Evolutionary conservation across 2,329 filamentous ascomycete genomes (phyloP).

Genomic region (Knufia petricola): DNA sequence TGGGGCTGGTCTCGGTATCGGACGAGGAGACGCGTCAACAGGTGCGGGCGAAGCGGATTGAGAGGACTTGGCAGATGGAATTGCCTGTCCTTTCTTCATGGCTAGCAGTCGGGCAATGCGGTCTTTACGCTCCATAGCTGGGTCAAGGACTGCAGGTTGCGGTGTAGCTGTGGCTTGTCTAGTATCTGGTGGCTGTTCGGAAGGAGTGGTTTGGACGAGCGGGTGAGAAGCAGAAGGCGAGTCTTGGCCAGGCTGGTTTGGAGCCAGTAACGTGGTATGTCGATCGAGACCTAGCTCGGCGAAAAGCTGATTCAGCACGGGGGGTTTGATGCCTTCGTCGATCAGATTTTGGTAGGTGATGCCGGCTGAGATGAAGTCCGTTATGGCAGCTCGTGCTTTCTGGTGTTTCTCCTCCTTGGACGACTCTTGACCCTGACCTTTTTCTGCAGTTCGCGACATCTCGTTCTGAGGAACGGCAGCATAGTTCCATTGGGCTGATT

Average conservation of each 20-base stretch:
- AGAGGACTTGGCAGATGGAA: conserved; percentile 1
- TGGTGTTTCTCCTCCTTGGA: conserved; percentile 32
- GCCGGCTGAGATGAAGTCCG: conserved; percentile 53
- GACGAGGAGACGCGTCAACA: conserved; percentile 3
- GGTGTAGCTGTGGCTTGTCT: not conserved
- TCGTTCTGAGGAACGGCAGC: not conserved
- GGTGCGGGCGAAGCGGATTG: conserved; percentile 6
- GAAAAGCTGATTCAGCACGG: conserved; percentile 56
- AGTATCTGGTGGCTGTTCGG: not conserved
- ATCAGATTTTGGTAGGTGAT: conserved; percentile 66
- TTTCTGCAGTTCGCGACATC: not conserved
- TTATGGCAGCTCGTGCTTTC: conserved; percentile 55
- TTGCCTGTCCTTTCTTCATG: conserved; percentile 50
- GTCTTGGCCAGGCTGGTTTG: not conserved
- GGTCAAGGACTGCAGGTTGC: conserved; percentile 20
- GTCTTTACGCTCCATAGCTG: conserved; percentile 59
- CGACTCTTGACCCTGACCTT: conserved; percentile 12
- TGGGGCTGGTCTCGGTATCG: conserved; percentile 7
- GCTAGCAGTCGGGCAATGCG: conserved; percentile 67
- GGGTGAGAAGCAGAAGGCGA: conserved; percentile 2
- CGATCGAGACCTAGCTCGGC: conserved; percentile 54
- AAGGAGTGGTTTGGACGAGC: not conserved
- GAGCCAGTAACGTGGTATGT: not conserved
- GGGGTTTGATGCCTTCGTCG: conserved; percentile 59
- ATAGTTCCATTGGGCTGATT: not conserved